A percentile compares a stretch with the other conserved stretches of the same genome.
These are phyloP conservation scores for Recurvomyces mirabilis DNA, from an alignment of 495 filamentous ascomycete species.

Conservation along the genomic window DNA sequence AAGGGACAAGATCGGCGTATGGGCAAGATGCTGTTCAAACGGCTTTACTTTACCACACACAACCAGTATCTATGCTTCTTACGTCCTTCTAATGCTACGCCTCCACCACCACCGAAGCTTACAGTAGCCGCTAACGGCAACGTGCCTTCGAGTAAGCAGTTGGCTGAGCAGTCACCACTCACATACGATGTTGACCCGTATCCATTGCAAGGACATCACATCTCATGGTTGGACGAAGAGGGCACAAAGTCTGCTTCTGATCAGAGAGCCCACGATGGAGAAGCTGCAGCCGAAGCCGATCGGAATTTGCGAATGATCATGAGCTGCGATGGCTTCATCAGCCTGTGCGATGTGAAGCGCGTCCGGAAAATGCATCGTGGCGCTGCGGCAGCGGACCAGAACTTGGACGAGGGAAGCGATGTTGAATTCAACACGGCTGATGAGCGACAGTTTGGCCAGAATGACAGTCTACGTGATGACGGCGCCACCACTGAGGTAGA, in stretches of 20 bases:
- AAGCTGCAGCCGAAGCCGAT: conserved; percentile 51
- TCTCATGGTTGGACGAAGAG: conserved; percentile 44
- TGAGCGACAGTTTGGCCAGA: conserved; percentile 38
- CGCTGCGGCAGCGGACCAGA: conserved; percentile 39
- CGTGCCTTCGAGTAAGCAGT: conserved; percentile 46
- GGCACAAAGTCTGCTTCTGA: conserved; percentile 32
- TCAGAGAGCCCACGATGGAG: conserved; percentile 41
- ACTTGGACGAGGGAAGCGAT: conserved; percentile 38
- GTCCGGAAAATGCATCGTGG: conserved; percentile 45
- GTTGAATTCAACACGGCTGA: conserved; percentile 29
- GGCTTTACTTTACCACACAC: conserved; percentile 59
- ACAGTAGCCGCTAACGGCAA: conserved; percentile 30
- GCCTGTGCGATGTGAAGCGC: conserved; percentile 47
- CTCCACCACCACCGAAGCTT: conserved; percentile 54
- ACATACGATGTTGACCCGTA: conserved; percentile 58
- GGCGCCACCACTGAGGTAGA: conserved; percentile 43
- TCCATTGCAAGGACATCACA: conserved; percentile 36
- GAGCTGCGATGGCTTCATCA: conserved; percentile 55
- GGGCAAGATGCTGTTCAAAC: conserved; percentile 58
- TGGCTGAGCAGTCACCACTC: conserved; percentile 47
- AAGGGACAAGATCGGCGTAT: conserved; percentile 47
- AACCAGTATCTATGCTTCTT: conserved; percentile 59
- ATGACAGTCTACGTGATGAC: conserved; percentile 35
- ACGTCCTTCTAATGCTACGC: conserved; percentile 50
- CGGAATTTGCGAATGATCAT: conserved; percentile 50